These are phyloP conservation scores for Mentha longifolia DNA, from an alignment of 257 asterid genomes.

Conservation along the genomic window DNA sequence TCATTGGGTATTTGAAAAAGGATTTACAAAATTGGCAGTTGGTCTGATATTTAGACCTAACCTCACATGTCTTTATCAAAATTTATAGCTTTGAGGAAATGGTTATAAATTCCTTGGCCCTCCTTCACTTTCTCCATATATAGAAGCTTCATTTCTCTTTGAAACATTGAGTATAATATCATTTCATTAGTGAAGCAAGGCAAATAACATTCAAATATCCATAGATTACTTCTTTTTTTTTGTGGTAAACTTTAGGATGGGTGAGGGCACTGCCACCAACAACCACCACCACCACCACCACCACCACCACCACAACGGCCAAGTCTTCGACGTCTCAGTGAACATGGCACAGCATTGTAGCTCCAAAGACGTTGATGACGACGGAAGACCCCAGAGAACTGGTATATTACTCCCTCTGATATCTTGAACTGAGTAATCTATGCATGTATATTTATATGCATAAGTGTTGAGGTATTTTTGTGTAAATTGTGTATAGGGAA, in stretches of 20 bases:
- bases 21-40: too few species aligned
- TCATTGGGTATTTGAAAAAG: conserved; percentile 39
- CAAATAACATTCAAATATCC: too few species aligned
- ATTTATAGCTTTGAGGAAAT: conserved; percentile 10
- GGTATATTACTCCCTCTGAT: conserved; percentile 35
- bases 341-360: conserved; percentile 43
- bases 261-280: conserved; percentile 62
- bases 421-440: too few species aligned
- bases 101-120: conserved; percentile 33
- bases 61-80: too few species aligned
- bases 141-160: background rate
- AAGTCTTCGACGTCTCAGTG: conserved; percentile 48
- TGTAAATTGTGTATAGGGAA: conserved; percentile 35
- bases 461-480: too few species aligned
- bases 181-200: too few species aligned
- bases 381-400: conserved; percentile 62
- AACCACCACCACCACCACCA: conserved; percentile 34
- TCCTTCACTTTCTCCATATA: background rate
- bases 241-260: conserved; percentile 47
- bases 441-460: too few species aligned
- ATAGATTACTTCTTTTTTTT: background rate
- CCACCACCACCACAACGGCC: conserved; percentile 43
- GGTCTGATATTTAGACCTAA: too few species aligned
- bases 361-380: conserved; percentile 54
- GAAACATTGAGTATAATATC: background rate